phyloP scores from a whole-genome alignment of 768 basidiomycete species.

The Suillus subalutaceus region DNA sequence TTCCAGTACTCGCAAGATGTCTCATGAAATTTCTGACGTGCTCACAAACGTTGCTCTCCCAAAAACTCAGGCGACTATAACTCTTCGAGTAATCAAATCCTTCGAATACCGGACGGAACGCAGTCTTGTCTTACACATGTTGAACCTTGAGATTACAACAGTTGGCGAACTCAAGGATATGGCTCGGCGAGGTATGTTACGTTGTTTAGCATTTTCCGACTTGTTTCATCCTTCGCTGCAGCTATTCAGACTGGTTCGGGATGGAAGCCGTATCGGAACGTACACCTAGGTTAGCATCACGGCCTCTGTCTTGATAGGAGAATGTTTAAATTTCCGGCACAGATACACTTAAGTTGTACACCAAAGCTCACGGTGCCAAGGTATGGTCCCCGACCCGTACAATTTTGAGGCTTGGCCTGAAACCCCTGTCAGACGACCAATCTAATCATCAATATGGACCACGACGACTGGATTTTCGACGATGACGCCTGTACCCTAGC shows the following conservation, averaged over 20 bases:
- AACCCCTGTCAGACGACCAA: conserved; percentile 76
- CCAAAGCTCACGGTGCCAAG: conserved; percentile 94
- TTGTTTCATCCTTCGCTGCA: conserved; percentile 32
- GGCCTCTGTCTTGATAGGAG: background rate
- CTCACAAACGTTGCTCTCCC: conserved; percentile 71
- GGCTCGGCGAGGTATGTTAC: conserved; percentile 60
- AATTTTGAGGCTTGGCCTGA: background rate
- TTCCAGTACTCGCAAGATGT: conserved; percentile 25
- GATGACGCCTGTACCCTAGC: conserved; percentile 69
- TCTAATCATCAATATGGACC: conserved; percentile 95
- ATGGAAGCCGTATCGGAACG: conserved; percentile 88
- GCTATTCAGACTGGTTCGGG: conserved; percentile 73
- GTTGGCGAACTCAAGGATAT: conserved; percentile 77
- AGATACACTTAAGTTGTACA: conserved; percentile 97
- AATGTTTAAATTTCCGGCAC: conserved; percentile 11
- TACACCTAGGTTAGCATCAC: conserved; percentile 58
- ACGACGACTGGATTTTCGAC: conserved; percentile 90
- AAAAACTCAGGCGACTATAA: conserved; percentile 79
- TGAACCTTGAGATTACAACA: conserved; percentile 81
- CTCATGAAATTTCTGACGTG: conserved; percentile 40
- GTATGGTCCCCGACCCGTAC: conserved; percentile 39
- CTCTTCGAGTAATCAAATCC: conserved; percentile 92
- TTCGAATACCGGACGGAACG: conserved; percentile 92
- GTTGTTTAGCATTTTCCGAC: conserved; percentile 9
- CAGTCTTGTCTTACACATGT: conserved; percentile 78